Percentiles rank a stretch among this genome's conserved stretches.
Conservation (phyloP, 2,329 filamentous ascomycete species). For the Phyllosticta citribraziliensis region DNA sequence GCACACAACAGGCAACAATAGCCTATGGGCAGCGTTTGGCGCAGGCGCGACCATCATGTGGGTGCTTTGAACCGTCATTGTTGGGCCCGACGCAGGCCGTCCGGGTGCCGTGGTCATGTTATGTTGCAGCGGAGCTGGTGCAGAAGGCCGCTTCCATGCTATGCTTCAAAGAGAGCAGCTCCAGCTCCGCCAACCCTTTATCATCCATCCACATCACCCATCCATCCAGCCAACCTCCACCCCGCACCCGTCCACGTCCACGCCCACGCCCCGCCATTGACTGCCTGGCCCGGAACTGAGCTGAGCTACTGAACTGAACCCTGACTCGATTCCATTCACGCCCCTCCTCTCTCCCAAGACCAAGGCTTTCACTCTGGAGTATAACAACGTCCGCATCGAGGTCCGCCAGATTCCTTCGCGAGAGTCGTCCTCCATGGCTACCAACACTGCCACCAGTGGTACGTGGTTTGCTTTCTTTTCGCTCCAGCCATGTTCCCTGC, state of each 20-base stretch:
- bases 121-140: background rate
- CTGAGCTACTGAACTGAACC: background rate
- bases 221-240: background rate
- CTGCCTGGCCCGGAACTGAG: background rate
- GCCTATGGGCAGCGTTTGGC: background rate
- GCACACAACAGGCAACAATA: background rate
- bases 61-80: background rate
- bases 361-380: slow-evolving; percentile 1
- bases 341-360: background rate
- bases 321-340: background rate
- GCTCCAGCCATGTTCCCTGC: background rate
- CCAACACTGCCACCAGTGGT: slow-evolving; percentile 7
- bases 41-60: background rate
- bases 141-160: background rate
- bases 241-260: background rate
- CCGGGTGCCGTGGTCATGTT: background rate
- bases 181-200: background rate
- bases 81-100: background rate
- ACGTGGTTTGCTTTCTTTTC: background rate
- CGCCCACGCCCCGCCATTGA: background rate
- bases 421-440: slow-evolving; percentile 3
- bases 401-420: slow-evolving; percentile 4
- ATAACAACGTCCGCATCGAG: slow-evolving; percentile 11
- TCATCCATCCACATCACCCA: background rate
- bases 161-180: background rate